Percentiles rank a stretch among this genome's conserved stretches.
These are phyloP conservation scores for Picochlorum sp. DNA, from an alignment of 139 green algal genomes.

Conservation along the genomic window DNA sequence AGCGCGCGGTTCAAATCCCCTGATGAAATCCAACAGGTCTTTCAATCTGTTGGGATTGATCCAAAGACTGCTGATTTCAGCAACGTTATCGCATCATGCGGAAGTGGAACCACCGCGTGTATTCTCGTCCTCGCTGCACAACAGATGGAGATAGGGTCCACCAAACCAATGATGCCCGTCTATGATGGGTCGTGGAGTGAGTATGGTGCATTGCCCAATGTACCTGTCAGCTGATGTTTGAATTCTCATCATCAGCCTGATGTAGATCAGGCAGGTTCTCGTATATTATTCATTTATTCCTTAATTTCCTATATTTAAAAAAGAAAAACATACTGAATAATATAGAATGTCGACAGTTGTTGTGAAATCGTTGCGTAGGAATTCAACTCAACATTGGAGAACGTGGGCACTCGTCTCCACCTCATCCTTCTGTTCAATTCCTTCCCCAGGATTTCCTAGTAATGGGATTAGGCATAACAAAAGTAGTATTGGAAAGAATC, in stretches of 20 bases:
- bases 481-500: no score
- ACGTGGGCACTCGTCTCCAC: no score
- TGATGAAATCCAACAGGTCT: slow-evolving; percentile 49
- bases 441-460: no score
- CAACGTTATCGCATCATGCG: slow-evolving; percentile 65
- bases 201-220: slow-evolving; percentile 57
- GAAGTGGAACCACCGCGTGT: slow-evolving; percentile 85
- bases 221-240: slow-evolving; percentile 10
- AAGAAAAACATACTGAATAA: no score
- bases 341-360: no score
- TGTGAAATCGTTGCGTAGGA: no score
- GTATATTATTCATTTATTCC: no score
- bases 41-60: slow-evolving; percentile 56
- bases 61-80: not conserved
- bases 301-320: no score
- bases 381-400: no score
- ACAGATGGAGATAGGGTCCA: slow-evolving; percentile 38
- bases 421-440: no score
- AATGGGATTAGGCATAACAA: no score
- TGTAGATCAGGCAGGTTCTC: no score
- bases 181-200: slow-evolving; percentile 97
- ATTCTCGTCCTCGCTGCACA: slow-evolving; percentile 71
- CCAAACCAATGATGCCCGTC: slow-evolving; percentile 32
- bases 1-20: slow-evolving; percentile 30
- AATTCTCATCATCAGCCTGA: not conserved